A percentile compares a stretch with the other conserved stretches of the same genome.
phyloP scores from a whole-genome alignment of 1,139 yeast genomes.

The Nakaseomyces uthaithaninus region DNA sequence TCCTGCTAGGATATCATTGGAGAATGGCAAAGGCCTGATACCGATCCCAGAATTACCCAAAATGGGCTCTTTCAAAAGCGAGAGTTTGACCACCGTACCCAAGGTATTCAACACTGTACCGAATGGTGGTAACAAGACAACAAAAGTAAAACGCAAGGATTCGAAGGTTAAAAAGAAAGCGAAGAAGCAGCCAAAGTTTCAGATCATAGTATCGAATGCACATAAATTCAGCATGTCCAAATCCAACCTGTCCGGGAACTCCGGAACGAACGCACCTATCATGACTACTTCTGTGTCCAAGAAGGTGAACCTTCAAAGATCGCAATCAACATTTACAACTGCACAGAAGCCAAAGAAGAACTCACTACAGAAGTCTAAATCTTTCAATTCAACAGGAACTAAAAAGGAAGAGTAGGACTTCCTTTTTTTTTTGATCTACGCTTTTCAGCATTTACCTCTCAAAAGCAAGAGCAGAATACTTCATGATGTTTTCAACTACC shows the following conservation, averaged over 20 bases:
- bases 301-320: slow-evolving; percentile 11
- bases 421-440: neutral
- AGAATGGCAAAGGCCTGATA: slow-evolving; percentile 10
- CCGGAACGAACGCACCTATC: slow-evolving; percentile 3
- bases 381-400: neutral
- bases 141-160: slow-evolving; percentile 6
- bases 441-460: neutral
- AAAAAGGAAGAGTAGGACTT: neutral
- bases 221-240: slow-evolving; percentile 22
- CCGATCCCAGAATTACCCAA: slow-evolving; percentile 32
- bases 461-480: neutral
- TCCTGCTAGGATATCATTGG: slow-evolving; percentile 6
- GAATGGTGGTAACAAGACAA: slow-evolving; percentile 6
- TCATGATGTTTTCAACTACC: no score
- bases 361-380: slow-evolving; percentile 6
- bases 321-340: slow-evolving; percentile 12
- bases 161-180: slow-evolving; percentile 19
- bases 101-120: slow-evolving; percentile 9
- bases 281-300: slow-evolving; percentile 5
- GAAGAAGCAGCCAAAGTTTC: slow-evolving; percentile 29
- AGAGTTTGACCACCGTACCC: slow-evolving; percentile 11
- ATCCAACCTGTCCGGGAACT: slow-evolving; percentile 5
- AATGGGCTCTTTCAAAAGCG: slow-evolving; percentile 32
- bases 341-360: slow-evolving; percentile 8
- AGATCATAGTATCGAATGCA: slow-evolving; percentile 31